Conservation (phyloP, 495 filamentous ascomycete species). For the Podospora pseudopauciseta region DNA sequence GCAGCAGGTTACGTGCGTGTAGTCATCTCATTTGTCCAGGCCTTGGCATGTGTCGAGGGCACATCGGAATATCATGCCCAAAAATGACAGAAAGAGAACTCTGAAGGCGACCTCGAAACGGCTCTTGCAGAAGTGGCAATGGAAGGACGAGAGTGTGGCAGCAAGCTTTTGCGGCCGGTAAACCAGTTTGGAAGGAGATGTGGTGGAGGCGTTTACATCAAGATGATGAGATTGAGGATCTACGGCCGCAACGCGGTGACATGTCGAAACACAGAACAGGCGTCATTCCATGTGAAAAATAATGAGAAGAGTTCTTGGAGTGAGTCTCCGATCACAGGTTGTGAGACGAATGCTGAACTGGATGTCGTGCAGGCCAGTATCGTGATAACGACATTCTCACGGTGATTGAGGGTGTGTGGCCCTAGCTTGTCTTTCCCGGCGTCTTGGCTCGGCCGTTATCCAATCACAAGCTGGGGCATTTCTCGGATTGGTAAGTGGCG, state of each 20-base stretch:
- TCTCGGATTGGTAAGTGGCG: slow-evolving; percentile 8
- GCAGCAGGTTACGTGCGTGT: slow-evolving; percentile 18
- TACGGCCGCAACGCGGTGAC: not conserved
- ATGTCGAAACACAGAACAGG: not conserved
- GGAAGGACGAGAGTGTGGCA: not conserved
- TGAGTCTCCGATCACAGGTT: too few relatives aligned
- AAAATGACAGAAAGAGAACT: not conserved
- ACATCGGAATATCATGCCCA: not conserved
- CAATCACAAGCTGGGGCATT: not conserved
- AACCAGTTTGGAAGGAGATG: not conserved
- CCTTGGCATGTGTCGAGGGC: slow-evolving; percentile 13
- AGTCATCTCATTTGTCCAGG: slow-evolving; percentile 17
- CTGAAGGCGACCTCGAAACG: not conserved
- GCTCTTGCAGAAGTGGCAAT: not conserved
- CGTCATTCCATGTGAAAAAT: not conserved
- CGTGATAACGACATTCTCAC: not conserved
- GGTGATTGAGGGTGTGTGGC: not conserved
- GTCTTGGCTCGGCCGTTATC: not conserved
- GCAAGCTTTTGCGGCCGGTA: not conserved
- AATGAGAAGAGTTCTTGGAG: not conserved
- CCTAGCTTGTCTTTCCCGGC: not conserved
- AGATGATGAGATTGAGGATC: not conserved
- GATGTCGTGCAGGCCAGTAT: not conserved
- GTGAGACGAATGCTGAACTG: not conserved
- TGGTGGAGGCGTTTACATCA: not conserved